phyloP scores from a whole-genome alignment of 176 grass and related monocot species.

The Saccharum spontaneum region DNA sequence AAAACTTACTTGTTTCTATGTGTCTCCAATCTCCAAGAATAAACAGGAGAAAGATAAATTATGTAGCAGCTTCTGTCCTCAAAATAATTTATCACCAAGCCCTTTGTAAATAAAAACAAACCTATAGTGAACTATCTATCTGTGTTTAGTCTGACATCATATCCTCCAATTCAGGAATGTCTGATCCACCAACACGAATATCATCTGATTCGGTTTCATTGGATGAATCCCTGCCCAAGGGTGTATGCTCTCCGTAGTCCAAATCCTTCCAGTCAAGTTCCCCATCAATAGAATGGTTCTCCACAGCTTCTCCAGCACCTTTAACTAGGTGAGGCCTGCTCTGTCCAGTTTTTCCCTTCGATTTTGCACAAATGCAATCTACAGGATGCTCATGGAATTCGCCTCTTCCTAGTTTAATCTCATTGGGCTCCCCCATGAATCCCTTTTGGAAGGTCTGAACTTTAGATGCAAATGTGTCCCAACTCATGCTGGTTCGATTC shows the following conservation, averaged over 20 bases:
- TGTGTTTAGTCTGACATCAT: constrained; percentile 62
- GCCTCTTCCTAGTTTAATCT: constrained; percentile 80
- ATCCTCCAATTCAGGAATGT: constrained; percentile 56
- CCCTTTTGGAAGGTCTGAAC: constrained; percentile 68
- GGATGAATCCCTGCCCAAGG: constrained; percentile 45
- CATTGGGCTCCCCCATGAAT: constrained; percentile 93
- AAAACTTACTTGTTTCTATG: constrained; percentile 40
- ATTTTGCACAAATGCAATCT: constrained; percentile 75
- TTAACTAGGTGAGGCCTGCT: constrained; percentile 28
- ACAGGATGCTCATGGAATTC: constrained; percentile 93
- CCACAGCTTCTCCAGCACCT: constrained; percentile 21
- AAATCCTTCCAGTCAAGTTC: constrained; percentile 68
- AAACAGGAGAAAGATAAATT: constrained; percentile 45
- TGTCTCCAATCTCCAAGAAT: constrained; percentile 19
- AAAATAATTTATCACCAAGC: constrained; percentile 3
- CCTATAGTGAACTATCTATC: constrained; percentile 29
- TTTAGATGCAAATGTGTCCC: constrained; percentile 85
- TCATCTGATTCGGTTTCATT: constrained; percentile 55
- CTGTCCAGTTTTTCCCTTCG: constrained; percentile 26
- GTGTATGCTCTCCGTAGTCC: constrained; percentile 82
- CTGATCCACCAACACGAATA: constrained; percentile 40
- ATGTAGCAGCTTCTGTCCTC: constrained; percentile 32
- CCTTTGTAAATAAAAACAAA: constrained; percentile 18
- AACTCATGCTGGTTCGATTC: constrained; percentile 73
- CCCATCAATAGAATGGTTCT: constrained; percentile 43